Conservation (phyloP, 805 yeast genomes). For the Yarrowia alimentaria region DNA sequence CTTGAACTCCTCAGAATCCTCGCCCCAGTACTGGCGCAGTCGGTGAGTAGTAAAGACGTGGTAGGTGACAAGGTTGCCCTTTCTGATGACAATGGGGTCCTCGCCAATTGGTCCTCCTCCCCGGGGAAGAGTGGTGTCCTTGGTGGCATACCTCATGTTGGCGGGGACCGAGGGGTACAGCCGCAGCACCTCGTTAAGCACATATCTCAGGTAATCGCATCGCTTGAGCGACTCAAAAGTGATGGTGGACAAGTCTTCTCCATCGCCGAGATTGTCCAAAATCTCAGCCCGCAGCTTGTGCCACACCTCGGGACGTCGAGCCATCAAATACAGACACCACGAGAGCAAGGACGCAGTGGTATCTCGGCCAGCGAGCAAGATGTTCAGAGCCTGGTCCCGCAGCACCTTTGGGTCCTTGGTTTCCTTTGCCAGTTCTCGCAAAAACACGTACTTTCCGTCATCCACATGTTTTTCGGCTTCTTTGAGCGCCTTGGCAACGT, state of each 20-base stretch:
- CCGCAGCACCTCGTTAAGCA: constrained; percentile 50
- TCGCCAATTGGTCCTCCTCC: constrained; percentile 50
- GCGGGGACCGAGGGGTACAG: constrained; percentile 53
- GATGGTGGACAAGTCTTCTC: constrained; percentile 35
- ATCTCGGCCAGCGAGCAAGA: constrained; percentile 56
- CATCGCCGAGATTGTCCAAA: constrained; percentile 41
- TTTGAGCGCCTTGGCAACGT: constrained; percentile 44
- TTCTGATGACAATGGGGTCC: constrained; percentile 44
- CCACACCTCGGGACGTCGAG: constrained; percentile 41
- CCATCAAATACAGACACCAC: constrained; percentile 47
- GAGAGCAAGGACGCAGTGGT: constrained; percentile 54
- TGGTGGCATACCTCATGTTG: constrained; percentile 48
- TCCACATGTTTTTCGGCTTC: constrained; percentile 30
- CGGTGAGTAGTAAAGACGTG: constrained; percentile 48
- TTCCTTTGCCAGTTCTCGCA: constrained; percentile 49
- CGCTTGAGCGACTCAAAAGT: constrained; percentile 51
- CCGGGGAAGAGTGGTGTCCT: constrained; percentile 49
- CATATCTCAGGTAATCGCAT: constrained; percentile 48
- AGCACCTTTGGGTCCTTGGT: constrained; percentile 49
- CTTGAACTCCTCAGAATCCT: constrained; percentile 45
- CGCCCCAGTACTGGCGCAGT: constrained; percentile 44
- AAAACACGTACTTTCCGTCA: constrained; percentile 46
- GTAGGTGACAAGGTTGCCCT: constrained; percentile 47
- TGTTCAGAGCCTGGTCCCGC: constrained; percentile 52
- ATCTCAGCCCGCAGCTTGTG: constrained; percentile 43